Evolutionary conservation across 177 flowering plant genomes (phyloP).

Genomic region (Vitis hybrid): DNA sequence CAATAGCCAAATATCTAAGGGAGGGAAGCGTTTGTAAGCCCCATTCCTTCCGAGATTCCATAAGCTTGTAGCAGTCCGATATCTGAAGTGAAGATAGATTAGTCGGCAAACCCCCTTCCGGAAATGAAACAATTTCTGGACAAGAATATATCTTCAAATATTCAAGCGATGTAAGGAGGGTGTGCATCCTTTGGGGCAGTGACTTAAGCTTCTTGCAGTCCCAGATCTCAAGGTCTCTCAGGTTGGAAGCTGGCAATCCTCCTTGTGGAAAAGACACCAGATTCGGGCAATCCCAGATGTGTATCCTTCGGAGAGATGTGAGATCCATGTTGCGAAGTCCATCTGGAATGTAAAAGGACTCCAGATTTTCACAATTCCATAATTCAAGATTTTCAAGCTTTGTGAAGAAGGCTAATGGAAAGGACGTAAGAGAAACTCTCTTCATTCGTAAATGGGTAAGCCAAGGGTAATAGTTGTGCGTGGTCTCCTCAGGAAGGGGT

Average conservation of each 20-base stretch:
- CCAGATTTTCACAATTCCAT: not conserved
- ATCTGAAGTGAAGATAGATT: too few relatives aligned
- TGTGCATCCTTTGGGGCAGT: too few relatives aligned
- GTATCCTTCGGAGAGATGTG: rapidly evolving
- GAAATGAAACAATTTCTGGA: too few relatives aligned
- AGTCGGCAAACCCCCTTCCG: too few relatives aligned
- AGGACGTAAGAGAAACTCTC: conserved; percentile 3
- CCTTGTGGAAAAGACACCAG: too few relatives aligned
- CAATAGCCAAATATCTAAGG: rapidly evolving
- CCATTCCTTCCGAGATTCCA: too few relatives aligned
- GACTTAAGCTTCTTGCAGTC: too few relatives aligned
- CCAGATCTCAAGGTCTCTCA: rapidly evolving
- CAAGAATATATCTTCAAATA: rapidly evolving
- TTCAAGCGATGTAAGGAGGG: too few relatives aligned
- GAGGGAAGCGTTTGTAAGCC: too few relatives aligned
- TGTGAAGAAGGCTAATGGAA: conserved; percentile 12
- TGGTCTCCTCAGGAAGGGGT: not conserved
- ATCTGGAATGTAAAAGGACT: not conserved
- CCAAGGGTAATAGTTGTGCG: not conserved
- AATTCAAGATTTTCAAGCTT: not conserved
- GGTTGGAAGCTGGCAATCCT: too few relatives aligned
- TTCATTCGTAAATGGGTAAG: not conserved
- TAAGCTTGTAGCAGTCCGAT: too few relatives aligned
- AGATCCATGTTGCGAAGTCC: not conserved
- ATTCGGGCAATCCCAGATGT: too few relatives aligned